A percentile compares a stretch with the other conserved stretches of the same genome.
phyloP scores from a whole-genome alignment of 805 yeast genomes.

The Wickerhamiella vanderwaltii region DNA sequence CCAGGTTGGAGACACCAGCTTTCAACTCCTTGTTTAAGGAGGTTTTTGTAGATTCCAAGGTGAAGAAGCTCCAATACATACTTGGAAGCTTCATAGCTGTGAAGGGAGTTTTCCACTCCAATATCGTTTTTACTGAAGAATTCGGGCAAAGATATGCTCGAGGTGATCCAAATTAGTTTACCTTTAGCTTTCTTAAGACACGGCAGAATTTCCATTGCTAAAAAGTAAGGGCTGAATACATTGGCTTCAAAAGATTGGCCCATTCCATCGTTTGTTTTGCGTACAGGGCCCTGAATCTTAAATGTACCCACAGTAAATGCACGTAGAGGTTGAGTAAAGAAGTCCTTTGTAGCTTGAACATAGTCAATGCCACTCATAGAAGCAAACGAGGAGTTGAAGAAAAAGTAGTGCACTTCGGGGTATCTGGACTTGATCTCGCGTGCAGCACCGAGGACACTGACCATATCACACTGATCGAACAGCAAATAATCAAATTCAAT shows the following conservation, averaged over 20 bases:
- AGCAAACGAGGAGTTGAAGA: constrained; percentile 84
- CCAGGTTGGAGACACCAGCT: constrained; percentile 91
- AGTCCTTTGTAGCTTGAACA: constrained; percentile 60
- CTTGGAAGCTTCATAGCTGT: constrained; percentile 87
- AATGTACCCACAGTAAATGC: constrained; percentile 85
- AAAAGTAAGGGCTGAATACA: constrained; percentile 89
- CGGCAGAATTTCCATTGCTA: constrained; percentile 53
- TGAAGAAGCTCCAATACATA: constrained; percentile 76
- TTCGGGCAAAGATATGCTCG: constrained; percentile 67
- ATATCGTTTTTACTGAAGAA: constrained; percentile 64
- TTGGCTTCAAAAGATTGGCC: constrained; percentile 90
- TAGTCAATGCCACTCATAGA: constrained; percentile 80
- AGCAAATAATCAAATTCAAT: constrained; percentile 79
- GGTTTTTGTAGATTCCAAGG: constrained; percentile 46
- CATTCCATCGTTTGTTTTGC: constrained; percentile 59
- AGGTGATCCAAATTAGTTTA: constrained; percentile 71
- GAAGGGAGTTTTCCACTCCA: constrained; percentile 48
- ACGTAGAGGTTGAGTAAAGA: constrained; percentile 51
- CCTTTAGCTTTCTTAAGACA: constrained; percentile 31
- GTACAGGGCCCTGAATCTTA: constrained; percentile 71
- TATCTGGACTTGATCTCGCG: constrained; percentile 58
- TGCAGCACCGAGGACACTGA: constrained; percentile 63
- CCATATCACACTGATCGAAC: constrained; percentile 86
- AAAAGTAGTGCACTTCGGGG: constrained; percentile 58
- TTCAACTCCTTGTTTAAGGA: constrained; percentile 41